Base-by-base conservation (phyloP, 495 filamentous ascomycete genomes). In the Zalerion maritima region DNA sequence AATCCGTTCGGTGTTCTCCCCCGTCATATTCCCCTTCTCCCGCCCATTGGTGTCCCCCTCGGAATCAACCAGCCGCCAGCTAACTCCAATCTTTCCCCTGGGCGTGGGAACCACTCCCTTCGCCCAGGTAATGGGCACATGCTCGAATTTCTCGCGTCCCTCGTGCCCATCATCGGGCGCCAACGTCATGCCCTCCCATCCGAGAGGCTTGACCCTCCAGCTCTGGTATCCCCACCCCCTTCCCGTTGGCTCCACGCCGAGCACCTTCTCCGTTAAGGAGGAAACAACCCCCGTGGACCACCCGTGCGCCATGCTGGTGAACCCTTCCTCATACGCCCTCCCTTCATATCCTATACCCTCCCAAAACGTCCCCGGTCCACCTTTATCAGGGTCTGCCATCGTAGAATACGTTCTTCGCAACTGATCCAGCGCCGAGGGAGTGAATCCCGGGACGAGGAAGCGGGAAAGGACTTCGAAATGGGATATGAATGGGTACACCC, bases 401-500 rank as follows among this genome's bases (percentile, higher is more conserved):
- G n/a, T n/a, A n/a, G n/a, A n/a, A n/a, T n/a, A n/a, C n/a, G n/a
- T n/a, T n/a, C n/a, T n/a, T n/a, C n/a, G n/a, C n/a, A n/a, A n/a
- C n/a, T n/a, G n/a, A n/a, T n/a, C n/a, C n/a, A n/a, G n/a, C n/a
- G n/a, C n/a, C n/a, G n/a, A n/a, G n/a, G n/a, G n/a, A n/a, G n/a
- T n/a, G n/a, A n/a, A n/a, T n/a, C n/a, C n/a, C 9, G 41, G 26
- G 14, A 15, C 31, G 31, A 37, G 42, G 37, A 65, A 63, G 18
- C 61, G 50, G 13, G 59, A 58, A 15, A 51, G 48, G 21, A 54
- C 45, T 37, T 65, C 61, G 32, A 65, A 63, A 34, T 62, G 63
- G 9, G 61, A 62, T n/a, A 57, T 54, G 28, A 65, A 63, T 8
- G 61, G 47, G 34, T 63, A 65, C n/a, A 65, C 61, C 5, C 58